Evolutionary conservation across 495 filamentous ascomycete species (phyloP).

Genomic region (Podospora bellae-mahoneyi): DNA sequence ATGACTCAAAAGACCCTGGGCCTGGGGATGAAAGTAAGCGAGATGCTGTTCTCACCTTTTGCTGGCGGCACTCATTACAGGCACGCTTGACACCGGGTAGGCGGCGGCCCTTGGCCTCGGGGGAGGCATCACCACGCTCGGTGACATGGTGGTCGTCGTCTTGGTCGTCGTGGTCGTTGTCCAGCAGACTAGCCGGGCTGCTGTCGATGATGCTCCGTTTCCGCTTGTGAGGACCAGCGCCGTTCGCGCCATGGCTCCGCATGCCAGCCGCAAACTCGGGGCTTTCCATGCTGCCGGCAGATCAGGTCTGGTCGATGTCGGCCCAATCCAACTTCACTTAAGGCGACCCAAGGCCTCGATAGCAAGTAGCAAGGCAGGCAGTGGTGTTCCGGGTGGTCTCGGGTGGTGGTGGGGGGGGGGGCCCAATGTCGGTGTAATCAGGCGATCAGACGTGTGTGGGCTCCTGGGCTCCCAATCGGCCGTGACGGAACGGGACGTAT

Average conservation of each 20-base stretch:
- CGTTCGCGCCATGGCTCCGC: conserved; percentile 40
- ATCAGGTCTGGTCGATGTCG: neutral
- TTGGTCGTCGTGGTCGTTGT: conserved; percentile 60
- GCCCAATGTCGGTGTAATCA: conserved; percentile 12
- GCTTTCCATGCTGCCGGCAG: conserved; percentile 28
- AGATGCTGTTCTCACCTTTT: conserved; percentile 57
- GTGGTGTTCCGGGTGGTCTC: neutral
- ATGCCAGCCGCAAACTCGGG: conserved; percentile 37
- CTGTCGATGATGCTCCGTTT: conserved; percentile 55
- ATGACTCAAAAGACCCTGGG: conserved; percentile 37
- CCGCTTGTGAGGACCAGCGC: conserved; percentile 41
- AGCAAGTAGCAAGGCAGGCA: neutral
- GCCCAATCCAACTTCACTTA: neutral
- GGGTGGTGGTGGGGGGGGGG: conserved; percentile 10
- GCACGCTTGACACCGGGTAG: conserved; percentile 75
- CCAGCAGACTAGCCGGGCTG: conserved; percentile 63
- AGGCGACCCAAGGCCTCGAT: conserved; percentile 11
- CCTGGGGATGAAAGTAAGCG: neutral
- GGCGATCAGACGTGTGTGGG: conserved; percentile 14
- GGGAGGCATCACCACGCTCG: conserved; percentile 59
- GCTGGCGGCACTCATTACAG: conserved; percentile 93
- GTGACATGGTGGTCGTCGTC: conserved; percentile 64
- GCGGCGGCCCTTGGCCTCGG: conserved; percentile 33
- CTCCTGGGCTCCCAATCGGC: conserved; percentile 26
- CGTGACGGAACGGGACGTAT: conserved; percentile 28